Conservation (phyloP, 176 grass and related monocot genomes). For the Rhynchospora breviuscula region DNA sequence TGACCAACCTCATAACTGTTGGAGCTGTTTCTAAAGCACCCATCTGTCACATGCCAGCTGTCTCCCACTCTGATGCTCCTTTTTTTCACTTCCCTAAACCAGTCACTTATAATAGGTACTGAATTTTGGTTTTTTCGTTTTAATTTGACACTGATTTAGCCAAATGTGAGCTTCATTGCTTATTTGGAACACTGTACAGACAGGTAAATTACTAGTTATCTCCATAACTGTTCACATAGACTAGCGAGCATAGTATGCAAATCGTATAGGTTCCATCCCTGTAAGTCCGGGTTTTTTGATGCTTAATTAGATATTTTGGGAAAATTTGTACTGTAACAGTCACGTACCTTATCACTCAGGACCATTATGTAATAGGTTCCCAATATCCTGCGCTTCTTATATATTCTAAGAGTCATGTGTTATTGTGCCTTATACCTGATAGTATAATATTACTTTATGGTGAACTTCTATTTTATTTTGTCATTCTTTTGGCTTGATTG, state of each 20-base stretch:
- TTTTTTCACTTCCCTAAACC: slow-evolving; percentile 72
- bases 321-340: neutral
- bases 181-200: neutral
- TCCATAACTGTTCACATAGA: neutral
- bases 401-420: neutral
- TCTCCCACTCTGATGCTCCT: slow-evolving; percentile 41
- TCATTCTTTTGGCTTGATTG: neutral
- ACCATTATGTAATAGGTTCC: neutral
- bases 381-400: neutral
- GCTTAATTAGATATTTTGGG: neutral
- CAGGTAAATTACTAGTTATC: neutral
- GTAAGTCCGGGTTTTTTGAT: neutral
- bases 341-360: neutral
- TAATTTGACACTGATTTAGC: neutral
- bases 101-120: slow-evolving; percentile 73
- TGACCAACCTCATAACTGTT: slow-evolving; percentile 41
- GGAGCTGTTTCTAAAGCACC: slow-evolving; percentile 39
- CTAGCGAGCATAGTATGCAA: neutral
- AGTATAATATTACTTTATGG: neutral
- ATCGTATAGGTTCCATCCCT: neutral
- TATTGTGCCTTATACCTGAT: neutral
- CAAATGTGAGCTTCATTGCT: neutral
- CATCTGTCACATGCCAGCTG: slow-evolving; percentile 38
- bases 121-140: neutral
- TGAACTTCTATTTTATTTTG: neutral